Evolutionary conservation across 1,284 basidiomycete species (phyloP), one percentile per base, ranked within the genome.

Genomic region (Ganoderma leucocontextum): DNA sequence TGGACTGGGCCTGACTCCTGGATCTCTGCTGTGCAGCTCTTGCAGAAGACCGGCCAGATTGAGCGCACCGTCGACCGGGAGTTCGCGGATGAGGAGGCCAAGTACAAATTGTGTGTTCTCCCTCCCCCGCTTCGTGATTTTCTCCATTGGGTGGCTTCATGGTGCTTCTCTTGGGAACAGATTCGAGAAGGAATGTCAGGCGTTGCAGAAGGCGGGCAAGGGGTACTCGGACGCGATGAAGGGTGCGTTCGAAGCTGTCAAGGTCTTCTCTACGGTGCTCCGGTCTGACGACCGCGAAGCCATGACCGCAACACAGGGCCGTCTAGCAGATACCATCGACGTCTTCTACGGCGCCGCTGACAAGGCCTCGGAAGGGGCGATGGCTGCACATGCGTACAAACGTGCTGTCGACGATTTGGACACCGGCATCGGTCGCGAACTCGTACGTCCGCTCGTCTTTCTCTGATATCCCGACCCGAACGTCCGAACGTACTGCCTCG

Each of bases 21-120:
- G 58, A 10, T 17, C 13, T 33, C 52, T 38, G 19, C 49, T 38
- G 39, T 39, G 62, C 53, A 94, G 93, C 87, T 97, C 77, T 88
- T 97, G 81, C 95, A 97, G 85, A 97, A 97, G 89, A 98, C 97
- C 1, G 97, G 97, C 69, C 96, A 99, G 82, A 94, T 99, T 68
- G 97, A 99, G 79, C 87, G 95, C 39, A 99, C 97, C 0, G 89
- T 98, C 36, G 97, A 99, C 81, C 85, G 93, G 66, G 96, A 98
- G 78, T 99, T 98, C 79, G 87, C 92, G 39, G 93, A 97, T 69
- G 96, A 98, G 80, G 95, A 98, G 79, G 88, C 90, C 61, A 95
- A 95, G 78, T 99, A 92, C 85, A 90, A 91, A 81, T 89, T 87
- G 93, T 96, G 83, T 80, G 96, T 87, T 25, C 22, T 25, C 13